Conservation (phyloP, 2,329 filamentous ascomycete genomes). For the Talaromyces sp. region DNA sequence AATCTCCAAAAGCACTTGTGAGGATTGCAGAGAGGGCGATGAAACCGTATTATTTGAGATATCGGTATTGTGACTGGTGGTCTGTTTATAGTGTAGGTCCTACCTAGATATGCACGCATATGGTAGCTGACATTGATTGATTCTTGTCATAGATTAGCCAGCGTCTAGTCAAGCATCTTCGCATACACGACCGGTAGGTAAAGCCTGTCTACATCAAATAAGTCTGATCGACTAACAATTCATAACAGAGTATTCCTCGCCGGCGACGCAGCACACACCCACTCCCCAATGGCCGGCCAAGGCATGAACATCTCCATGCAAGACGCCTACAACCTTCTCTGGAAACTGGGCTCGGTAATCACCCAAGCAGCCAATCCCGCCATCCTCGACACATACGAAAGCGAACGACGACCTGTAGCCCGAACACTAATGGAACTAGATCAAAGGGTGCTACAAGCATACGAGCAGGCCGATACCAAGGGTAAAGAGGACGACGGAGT, state of each 20-base stretch:
- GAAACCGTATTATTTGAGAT: conserved; percentile 60
- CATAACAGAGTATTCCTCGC: conserved; percentile 61
- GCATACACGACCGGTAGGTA: conserved; percentile 6
- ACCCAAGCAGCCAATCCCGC: conserved; percentile 21
- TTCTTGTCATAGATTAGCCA: conserved; percentile 54
- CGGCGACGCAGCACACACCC: conserved; percentile 53
- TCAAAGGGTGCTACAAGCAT: conserved; percentile 38
- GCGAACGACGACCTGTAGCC: conserved; percentile 29
- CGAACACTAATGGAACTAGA: conserved; percentile 29
- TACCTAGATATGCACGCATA: background rate
- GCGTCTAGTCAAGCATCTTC: conserved; percentile 49
- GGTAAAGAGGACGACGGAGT: conserved; percentile 56
- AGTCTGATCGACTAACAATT: conserved; percentile 28
- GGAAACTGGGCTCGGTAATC: conserved; percentile 29
- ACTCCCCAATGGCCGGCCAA: conserved; percentile 30
- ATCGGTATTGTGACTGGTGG: conserved; percentile 63
- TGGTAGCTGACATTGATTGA: background rate
- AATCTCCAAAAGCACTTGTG: conserved; percentile 56
- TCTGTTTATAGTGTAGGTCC: conserved; percentile 48
- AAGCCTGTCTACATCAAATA: background rate
- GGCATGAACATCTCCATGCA: conserved; percentile 35
- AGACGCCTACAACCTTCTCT: conserved; percentile 31
- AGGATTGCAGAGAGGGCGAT: conserved; percentile 60
- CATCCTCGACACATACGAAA: conserved; percentile 27
- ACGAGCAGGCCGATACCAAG: conserved; percentile 57